Base-by-base conservation (phyloP, 305 asterid species). In the Fraxinus greggii region DNA sequence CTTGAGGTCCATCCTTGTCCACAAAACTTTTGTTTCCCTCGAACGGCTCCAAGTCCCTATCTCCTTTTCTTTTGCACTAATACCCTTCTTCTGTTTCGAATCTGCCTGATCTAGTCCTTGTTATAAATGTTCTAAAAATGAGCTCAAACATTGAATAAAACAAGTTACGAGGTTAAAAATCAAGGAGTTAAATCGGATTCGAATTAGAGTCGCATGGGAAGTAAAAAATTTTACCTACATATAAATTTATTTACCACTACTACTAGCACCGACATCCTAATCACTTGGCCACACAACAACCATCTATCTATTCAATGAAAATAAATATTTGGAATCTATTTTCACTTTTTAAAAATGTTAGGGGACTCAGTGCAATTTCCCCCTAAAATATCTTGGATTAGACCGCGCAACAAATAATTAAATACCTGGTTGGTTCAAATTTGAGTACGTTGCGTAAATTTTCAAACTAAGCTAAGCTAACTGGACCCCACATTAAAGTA, bases 11-110 rank as follows among this genome's bases (percentile, higher is more conserved):
- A 86, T 84, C 90, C 85, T 84, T 79, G 86, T 84, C 91, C 91
- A 85, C 91, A 81, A 83, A 87, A 90, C 88, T 88, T 88, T 88
- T 84, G 88, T 88, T 69, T 32, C 82, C 80, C 89, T 87, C 88
- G 88, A 88, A 87, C 72, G 7, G 67, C 84, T 88, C 86, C 56
- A 38, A 38, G 12, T 1, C 48, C 45, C 45, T 38, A 2, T 67
- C 51, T 48, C 63, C 45, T 26, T 28, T 4, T 40, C 67, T 75
- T 82, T 76, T 35, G 48, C 83, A 54, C 24, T 5, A 19, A 33
- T 36, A 73, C 76, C 84, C 86, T 42, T 75, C 32, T 40, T 23
- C 38, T 78, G 15, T 23, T 59, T 54, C 9, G 0, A 8, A 15
- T 32, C 29, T 70, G 24, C 9, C 75, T 35, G 4, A 15, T 31